Conservation (phyloP, 805 yeast genomes). For the Sugiyamaella lignohabitans region DNA sequence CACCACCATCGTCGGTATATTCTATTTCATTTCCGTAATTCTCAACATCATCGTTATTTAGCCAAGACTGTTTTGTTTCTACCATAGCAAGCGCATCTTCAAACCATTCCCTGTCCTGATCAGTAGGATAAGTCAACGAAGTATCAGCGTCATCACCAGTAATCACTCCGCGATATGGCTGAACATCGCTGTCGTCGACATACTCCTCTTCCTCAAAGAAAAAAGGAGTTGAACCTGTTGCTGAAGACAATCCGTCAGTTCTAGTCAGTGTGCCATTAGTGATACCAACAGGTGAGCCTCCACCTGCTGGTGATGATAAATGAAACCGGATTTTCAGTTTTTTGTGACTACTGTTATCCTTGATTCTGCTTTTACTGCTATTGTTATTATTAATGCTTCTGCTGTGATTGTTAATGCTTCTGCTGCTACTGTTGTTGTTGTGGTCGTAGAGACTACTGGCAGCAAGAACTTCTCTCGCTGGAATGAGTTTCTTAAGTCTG, state of each 20-base stretch:
- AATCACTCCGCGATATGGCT: conserved; percentile 65
- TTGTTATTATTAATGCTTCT: no score
- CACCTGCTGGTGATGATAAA: background rate
- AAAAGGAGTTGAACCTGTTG: background rate
- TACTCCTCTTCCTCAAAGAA: conserved; percentile 2
- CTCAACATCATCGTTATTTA: background rate
- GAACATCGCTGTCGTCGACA: conserved; percentile 9
- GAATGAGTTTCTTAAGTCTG: background rate
- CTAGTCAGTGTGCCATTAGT: background rate
- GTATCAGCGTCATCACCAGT: conserved; percentile 54
- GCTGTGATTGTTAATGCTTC: no score
- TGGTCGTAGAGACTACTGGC: no score
- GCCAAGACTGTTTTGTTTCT: background rate
- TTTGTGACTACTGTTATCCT: no score
- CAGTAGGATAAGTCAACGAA: conserved; percentile 52
- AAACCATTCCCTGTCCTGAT: conserved; percentile 45
- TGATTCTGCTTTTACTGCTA: no score
- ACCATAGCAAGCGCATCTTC: conserved; percentile 24
- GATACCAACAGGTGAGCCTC: no score
- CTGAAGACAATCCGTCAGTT: background rate
- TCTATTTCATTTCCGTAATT: background rate
- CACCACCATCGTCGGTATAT: background rate
- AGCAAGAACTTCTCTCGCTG: background rate
- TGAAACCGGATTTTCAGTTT: background rate
- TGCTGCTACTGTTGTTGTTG: no score